A percentile compares a stretch with the other conserved stretches of the same genome.
These are phyloP conservation scores for Phyllostachys edulis DNA, from an alignment of 176 grass and related monocot genomes.

Conservation along the genomic window DNA sequence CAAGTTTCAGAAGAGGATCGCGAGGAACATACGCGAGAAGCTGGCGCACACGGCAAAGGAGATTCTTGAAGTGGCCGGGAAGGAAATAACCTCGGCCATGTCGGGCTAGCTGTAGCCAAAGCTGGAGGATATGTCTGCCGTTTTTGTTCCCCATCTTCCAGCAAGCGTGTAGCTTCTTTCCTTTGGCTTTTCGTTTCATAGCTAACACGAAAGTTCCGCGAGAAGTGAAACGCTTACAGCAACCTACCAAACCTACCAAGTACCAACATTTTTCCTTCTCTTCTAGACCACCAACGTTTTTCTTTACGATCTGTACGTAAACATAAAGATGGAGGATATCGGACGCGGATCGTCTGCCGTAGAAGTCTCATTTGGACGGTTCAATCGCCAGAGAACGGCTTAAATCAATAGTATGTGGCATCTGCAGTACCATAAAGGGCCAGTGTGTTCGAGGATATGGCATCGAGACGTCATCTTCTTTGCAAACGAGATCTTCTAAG, in stretches of 20 bases:
- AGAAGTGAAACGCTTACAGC: too few species aligned
- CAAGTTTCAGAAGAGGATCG: conserved; percentile 71
- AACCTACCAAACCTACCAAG: too few species aligned
- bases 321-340: background rate
- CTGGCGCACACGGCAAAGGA: conserved; percentile 66
- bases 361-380: too few species aligned
- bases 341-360: too few species aligned
- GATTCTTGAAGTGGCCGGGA: conserved; percentile 65
- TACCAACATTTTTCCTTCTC: too few species aligned
- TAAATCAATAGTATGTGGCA: too few species aligned
- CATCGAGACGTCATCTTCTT: background rate
- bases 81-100: conserved; percentile 48
- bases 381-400: too few species aligned
- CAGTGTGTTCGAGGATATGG: background rate
- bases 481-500: background rate
- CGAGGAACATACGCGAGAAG: conserved; percentile 69
- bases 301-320: background rate
- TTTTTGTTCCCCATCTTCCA: conserved; percentile 9
- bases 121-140: background rate
- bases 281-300: background rate
- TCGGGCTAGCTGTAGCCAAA: background rate
- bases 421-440: too few species aligned
- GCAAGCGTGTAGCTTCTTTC: background rate
- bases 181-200: too few species aligned
- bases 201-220: too few species aligned